Evolutionary conservation across 495 filamentous ascomycete genomes (phyloP).

Genomic region (Halenospora varia): DNA sequence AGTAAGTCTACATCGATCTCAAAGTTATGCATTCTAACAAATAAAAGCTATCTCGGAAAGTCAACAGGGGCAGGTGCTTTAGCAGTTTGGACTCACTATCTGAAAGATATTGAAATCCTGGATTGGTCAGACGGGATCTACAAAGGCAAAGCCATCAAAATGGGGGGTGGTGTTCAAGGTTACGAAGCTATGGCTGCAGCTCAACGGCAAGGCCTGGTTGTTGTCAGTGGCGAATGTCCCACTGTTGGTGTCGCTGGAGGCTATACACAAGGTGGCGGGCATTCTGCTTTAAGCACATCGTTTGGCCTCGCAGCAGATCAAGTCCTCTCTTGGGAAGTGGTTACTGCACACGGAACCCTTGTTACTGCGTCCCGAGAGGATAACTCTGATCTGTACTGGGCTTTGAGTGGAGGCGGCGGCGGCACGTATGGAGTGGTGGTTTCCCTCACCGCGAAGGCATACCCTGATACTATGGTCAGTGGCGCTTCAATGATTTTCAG

Average conservation of each 20-base stretch:
- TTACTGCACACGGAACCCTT: slow-evolving; percentile 21
- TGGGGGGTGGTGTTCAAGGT: slow-evolving; percentile 57
- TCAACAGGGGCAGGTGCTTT: slow-evolving; percentile 48
- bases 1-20: slow-evolving; percentile 28
- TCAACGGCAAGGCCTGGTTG: slow-evolving; percentile 37
- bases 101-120: slow-evolving; percentile 39
- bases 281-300: slow-evolving; percentile 17
- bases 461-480: slow-evolving; percentile 14
- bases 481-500: slow-evolving; percentile 17
- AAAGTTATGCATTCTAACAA: too few species aligned
- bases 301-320: slow-evolving; percentile 10
- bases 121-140: slow-evolving; percentile 37
- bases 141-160: slow-evolving; percentile 31
- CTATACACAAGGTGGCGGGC: slow-evolving; percentile 50
- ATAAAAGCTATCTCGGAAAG: slow-evolving; percentile 36
- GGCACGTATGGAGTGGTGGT: slow-evolving; percentile 51
- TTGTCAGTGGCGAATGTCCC: slow-evolving; percentile 49
- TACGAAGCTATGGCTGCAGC: slow-evolving; percentile 46
- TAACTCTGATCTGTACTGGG: slow-evolving; percentile 11
- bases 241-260: slow-evolving; percentile 47
- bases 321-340: slow-evolving; percentile 6
- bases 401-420: slow-evolving; percentile 52
- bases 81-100: slow-evolving; percentile 47
- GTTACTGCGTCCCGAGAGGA: slow-evolving; percentile 1
- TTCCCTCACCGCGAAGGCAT: slow-evolving; percentile 40